Conservation (phyloP, 306 rosid genomes). For the Quercus wislizeni region DNA sequence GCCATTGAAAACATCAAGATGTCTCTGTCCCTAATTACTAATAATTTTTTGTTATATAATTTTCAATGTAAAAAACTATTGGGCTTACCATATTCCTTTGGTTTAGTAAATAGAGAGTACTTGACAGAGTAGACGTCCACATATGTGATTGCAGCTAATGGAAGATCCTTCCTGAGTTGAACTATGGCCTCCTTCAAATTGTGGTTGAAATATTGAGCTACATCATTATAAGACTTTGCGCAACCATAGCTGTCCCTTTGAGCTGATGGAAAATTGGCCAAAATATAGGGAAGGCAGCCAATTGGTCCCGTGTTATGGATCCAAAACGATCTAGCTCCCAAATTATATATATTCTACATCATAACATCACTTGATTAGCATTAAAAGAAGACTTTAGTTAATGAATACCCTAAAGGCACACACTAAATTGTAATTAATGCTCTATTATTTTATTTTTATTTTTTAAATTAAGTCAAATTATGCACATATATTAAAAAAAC, state of each 20-base stretch:
- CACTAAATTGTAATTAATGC: too few species aligned
- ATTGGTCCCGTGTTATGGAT: slow-evolving; percentile 39
- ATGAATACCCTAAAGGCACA: too few species aligned
- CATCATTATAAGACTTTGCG: slow-evolving; percentile 45
- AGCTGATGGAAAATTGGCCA: slow-evolving; percentile 4
- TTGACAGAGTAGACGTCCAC: slow-evolving; percentile 44
- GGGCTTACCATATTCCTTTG: slow-evolving; percentile 42
- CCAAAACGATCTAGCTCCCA: slow-evolving; percentile 41
- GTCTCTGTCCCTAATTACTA: too few species aligned
- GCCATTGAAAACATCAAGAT: too few species aligned
- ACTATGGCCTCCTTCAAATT: too few species aligned
- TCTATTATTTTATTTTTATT: too few species aligned
- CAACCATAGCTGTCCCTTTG: slow-evolving; percentile 47
- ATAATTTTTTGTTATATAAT: too few species aligned
- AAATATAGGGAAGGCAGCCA: slow-evolving; percentile 29
- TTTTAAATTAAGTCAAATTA: too few species aligned
- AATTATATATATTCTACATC: slow-evolving; percentile 21
- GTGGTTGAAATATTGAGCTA: slow-evolving; percentile 42
- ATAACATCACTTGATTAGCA: neutral
- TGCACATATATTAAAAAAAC: too few species aligned
- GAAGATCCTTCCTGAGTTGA: too few species aligned
- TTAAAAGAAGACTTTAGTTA: neutral
- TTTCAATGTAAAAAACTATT: too few species aligned
- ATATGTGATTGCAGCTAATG: slow-evolving; percentile 45
- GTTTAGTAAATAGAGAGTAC: slow-evolving; percentile 31